Base-by-base conservation (phyloP, 2,329 filamentous ascomycete species). In the Fusarium phyllophilum region DNA sequence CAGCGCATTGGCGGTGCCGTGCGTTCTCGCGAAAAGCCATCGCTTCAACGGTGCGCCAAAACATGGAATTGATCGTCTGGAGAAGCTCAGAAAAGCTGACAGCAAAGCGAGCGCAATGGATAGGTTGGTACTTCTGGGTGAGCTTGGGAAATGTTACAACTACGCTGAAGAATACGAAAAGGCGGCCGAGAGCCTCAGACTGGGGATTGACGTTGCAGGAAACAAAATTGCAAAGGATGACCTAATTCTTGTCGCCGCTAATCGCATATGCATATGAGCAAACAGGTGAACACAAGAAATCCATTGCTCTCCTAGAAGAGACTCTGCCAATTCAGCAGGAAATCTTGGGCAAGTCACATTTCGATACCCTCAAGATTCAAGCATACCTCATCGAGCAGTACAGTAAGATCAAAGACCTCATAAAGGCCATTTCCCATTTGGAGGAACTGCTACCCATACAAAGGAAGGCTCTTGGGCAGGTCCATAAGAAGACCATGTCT, bases 191-290 rank as follows among this genome's bases (percentile, higher is more conserved):
- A 17, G 0, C 5, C 24, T 45, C 1, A 18, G 31, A 4, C 20
- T 18, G 5, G 24, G n/a, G 15, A 8, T 57, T 0, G 4, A 26
- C 1, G 29, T 12, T 0, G 20, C 22, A 2, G 22, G 7, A 38
- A 12, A 13, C 4, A 56, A 39, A 14, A 1, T 56, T 0, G 8
- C 24, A 17, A 18, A n/a, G 1, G 31, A 57, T 5, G 31, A 22
- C 4, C 24, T 13, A 3, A 7, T 9, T 13, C 17, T 62, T 1
- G 1, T 62, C 6, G 5, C 6, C 0, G 3, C 4, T 3, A 62
- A 18, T 45, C 29, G 49, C 33, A 6, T 31, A 38, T n/a, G 24
- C 7, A 11, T 31, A 33, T 7, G 24, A 2, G 3, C 8, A 38
- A 2, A 22, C 38, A 20, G 31, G 10, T 4, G 5, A 33, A 8